Base-by-base conservation (phyloP, 129 eudicot species). In the Centrapalus pauciflorus region DNA sequence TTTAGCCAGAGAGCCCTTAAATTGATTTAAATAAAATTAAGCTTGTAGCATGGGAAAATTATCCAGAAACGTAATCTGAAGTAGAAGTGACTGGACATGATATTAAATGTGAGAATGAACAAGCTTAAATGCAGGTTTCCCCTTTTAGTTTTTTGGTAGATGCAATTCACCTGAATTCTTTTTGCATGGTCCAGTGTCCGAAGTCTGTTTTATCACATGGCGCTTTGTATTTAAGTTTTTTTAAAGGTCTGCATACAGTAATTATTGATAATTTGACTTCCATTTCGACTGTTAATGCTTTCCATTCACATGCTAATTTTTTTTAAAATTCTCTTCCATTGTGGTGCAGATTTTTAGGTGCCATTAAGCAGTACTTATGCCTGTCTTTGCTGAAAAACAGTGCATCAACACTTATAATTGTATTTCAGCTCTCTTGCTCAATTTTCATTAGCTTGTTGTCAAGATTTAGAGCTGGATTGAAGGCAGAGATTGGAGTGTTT, bases 351-450 rank as follows among this genome's bases (percentile, higher is more conserved):
- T 93, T 93, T 79, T 71, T 93, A 65, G 98, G 96, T 57, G 98
- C 98, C 45, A 93, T 93, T 62, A 88, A 93, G 87, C 98, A 93
- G 86, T 93, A 93, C 82, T 74, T 93, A 78, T 89, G 98, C 67
- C 74, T 89, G 61, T 93, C 98, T 56, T 79, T 93, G 72, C 77
- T 88, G 85, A 93, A 93, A 87, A 93, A 93, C 84, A 93, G 96
- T 76, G 95, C 98, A 37, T 93, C 98, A 51, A 84, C 92, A 40
- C 95, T 85, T 55, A 77, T 86, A 86, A 82, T 89, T 69, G 92
- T 93, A 64, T 88, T 86, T 85, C 98, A 93, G 85, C 96, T 93
- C 64, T 93, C 96, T 12, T 93, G 98, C 88, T 93, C 98, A 48
- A 93, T 93, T 66, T 93, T 93, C 83, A 83, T 93, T 58, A 93